These are phyloP conservation scores for Fraxinus americana DNA, from an alignment of 257 asterid species.

Conservation along the genomic window DNA sequence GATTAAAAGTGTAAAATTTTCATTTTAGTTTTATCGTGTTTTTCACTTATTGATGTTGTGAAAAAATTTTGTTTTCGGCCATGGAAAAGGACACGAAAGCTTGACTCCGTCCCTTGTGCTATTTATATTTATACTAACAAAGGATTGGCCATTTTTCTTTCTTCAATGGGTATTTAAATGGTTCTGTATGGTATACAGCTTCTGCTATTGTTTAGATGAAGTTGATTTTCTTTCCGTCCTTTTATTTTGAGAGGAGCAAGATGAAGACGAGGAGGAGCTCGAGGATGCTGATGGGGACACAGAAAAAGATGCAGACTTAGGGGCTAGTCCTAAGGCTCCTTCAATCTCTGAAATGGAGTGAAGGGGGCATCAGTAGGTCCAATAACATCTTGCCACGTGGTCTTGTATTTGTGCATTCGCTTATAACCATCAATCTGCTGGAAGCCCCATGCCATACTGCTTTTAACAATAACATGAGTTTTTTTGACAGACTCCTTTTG, in stretches of 20 bases:
- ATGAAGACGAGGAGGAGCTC: conserved; percentile 44
- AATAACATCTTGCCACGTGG: not conserved
- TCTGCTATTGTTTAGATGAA: not conserved
- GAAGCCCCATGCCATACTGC: not conserved
- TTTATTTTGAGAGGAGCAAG: conserved; percentile 31
- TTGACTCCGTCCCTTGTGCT: not conserved
- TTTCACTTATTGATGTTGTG: too few species aligned
- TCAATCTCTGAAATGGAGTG: conserved; percentile 72
- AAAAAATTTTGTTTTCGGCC: too few species aligned
- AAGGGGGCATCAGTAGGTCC: conserved; percentile 86
- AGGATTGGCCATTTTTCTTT: not conserved
- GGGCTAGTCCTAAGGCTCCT: conserved; percentile 46
- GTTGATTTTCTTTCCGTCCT: not conserved
- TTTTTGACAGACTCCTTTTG: too few species aligned
- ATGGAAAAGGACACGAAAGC: too few species aligned
- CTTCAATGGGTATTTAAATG: not conserved
- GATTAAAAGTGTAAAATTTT: too few species aligned
- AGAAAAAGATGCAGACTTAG: conserved; percentile 40
- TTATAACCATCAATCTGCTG: not conserved
- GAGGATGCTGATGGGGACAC: conserved; percentile 41
- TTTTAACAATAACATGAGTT: not conserved
- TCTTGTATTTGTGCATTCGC: not conserved
- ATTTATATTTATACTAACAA: too few species aligned
- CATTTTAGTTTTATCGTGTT: too few species aligned
- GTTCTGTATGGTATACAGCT: not conserved